Evolutionary conservation across 2,329 filamentous ascomycete species (phyloP).

Genomic region (Clonostachys rhizophaga): DNA sequence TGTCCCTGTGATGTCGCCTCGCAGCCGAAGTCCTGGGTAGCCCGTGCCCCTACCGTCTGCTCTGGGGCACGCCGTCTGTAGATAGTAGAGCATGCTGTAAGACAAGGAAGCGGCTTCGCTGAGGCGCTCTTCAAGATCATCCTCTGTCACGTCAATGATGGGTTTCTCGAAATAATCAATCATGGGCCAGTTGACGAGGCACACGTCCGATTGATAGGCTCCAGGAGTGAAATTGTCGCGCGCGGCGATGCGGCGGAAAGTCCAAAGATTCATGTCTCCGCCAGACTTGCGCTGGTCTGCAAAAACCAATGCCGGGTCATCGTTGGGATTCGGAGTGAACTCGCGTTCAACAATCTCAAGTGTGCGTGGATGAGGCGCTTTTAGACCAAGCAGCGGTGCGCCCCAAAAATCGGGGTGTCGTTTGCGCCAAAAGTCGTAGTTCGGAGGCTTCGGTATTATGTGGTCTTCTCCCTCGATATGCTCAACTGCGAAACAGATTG

Average conservation of each 20-base stretch:
- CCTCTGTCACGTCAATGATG: slow-evolving; percentile 14
- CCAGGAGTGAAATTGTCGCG: slow-evolving; percentile 13
- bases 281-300: slow-evolving; percentile 15
- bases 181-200: slow-evolving; percentile 20
- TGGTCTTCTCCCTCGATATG: slow-evolving; percentile 16
- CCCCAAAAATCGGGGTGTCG: slow-evolving; percentile 17
- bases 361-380: slow-evolving; percentile 15
- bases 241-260: slow-evolving; percentile 14
- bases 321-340: slow-evolving; percentile 16
- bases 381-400: slow-evolving; percentile 12
- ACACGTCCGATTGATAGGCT: slow-evolving; percentile 14
- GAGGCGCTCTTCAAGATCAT: slow-evolving; percentile 9
- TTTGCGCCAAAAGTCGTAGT: slow-evolving; percentile 14
- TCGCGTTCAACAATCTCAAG: slow-evolving; percentile 17
- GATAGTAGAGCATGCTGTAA: slow-evolving; percentile 17
- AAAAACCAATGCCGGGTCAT: slow-evolving; percentile 12
- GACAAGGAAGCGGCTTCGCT: slow-evolving; percentile 11
- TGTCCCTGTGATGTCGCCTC: slow-evolving; percentile 16
- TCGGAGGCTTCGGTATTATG: slow-evolving; percentile 11
- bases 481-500: slow-evolving; percentile 19
- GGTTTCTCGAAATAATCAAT: slow-evolving; percentile 20
- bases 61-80: slow-evolving; percentile 15
- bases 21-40: slow-evolving; percentile 14
- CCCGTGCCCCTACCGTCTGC: slow-evolving; percentile 13
- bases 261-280: slow-evolving; percentile 20